Evolutionary conservation across 1,284 basidiomycete genomes (phyloP), one percentile per base, ranked within the genome.

Genomic region (Boletus albobrunnescens): DNA sequence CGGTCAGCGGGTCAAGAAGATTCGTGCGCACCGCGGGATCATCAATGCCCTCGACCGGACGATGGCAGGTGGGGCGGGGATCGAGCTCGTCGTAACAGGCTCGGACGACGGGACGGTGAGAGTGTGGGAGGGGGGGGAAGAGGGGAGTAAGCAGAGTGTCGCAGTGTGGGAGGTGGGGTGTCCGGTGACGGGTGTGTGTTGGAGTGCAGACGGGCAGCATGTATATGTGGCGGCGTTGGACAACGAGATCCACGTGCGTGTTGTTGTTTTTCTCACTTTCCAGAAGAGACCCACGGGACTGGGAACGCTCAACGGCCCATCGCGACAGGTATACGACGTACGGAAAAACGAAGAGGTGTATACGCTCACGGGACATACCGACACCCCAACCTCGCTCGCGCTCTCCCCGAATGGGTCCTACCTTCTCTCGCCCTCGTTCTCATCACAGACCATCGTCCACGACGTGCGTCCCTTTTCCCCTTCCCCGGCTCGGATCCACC

Each of bases 401-500:
- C 78, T 96, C 46, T 94, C 91, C 2, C 93, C 94, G 0, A 86
- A 84, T 51, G 89, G 89, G n/a, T 75, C 79, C 42, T 85, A 83
- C 71, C 78, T 95, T 39, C 82, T 95, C 37, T 91, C 92, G 1
- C 89, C 90, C 23, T 91, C 87, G 1, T 79, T 95, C 57, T 93
- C 92, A 27, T 93, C 90, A 0, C 84, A 88, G 50, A 82, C 87
- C 10, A 75, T 94, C 60, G 82, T 96, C 45, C 88, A 94, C 69
- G 91, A 94, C 64, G 79, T 95, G 17, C 84, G 91, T 20, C 93
- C 93, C 0, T 97, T 96, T 71, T 89, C 91, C 1, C 82, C 91
- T 0, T 80, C 82, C 3, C 84, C 89, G 6, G 80, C 82, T 16
- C 80, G 94, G 37, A 71, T 95, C 55, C 84, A 94, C 62, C 81